phyloP scores from a whole-genome alignment of 257 asterid genomes.

The Scutellaria minor region DNA sequence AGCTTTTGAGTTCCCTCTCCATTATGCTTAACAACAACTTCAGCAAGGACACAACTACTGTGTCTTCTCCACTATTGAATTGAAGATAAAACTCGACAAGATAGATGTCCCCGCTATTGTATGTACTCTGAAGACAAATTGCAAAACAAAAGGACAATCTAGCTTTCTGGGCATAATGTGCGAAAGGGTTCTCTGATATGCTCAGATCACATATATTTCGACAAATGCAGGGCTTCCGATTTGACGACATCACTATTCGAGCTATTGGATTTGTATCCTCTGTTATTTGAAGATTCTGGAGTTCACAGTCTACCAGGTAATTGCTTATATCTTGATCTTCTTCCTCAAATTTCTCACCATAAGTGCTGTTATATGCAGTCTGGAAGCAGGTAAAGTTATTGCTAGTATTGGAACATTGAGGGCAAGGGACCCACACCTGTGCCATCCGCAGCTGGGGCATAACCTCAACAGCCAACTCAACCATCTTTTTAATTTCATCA shows the following conservation, averaged over 20 bases:
- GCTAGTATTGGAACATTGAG: neutral
- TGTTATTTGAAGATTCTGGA: no score
- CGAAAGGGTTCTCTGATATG: slow-evolving; percentile 15
- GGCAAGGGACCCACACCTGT: slow-evolving; percentile 30
- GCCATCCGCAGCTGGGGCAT: slow-evolving; percentile 27
- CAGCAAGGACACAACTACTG: neutral
- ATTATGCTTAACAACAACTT: neutral
- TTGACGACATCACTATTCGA: neutral
- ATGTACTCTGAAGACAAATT: neutral
- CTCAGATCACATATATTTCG: neutral
- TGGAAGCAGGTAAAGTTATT: neutral
- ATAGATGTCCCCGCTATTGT: neutral
- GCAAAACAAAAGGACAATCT: slow-evolving; percentile 9
- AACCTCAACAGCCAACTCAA: neutral
- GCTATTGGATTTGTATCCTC: no score
- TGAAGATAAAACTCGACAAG: slow-evolving; percentile 5
- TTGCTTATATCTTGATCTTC: no score
- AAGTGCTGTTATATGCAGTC: no score
- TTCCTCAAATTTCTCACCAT: no score
- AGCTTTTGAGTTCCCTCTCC: slow-evolving; percentile 5
- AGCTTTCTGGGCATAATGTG: slow-evolving; percentile 3
- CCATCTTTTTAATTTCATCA: neutral
- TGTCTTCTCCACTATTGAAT: neutral
- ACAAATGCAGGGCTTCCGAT: neutral
- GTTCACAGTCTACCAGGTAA: no score